Base-by-base conservation (phyloP, 2,329 filamentous ascomycete species). In the Calcarisporium arbuscula region DNA sequence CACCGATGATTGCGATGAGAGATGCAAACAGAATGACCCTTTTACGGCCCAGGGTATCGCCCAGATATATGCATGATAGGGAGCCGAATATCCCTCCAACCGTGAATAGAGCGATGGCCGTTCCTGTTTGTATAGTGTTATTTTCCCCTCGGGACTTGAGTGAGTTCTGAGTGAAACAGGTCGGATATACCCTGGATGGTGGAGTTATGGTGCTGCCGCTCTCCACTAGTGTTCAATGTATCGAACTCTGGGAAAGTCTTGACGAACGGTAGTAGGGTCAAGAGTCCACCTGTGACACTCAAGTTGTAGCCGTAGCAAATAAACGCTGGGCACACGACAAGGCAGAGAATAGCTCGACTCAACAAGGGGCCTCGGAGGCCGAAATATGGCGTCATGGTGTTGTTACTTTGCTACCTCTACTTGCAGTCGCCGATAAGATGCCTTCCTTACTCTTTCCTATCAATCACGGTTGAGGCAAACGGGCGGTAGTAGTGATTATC, bases 231-330 rank as follows among this genome's bases (percentile, higher is more conserved):
- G 39, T 74, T 52, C 55, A 79, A 75, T 45, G 67, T 75, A 6
- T 52, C 43, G 16, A 77, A 46, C 28, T 47, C 33, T 8, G 51
- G 64, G 45, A 78, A 78, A 41, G 74, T 61, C 14, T 62, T 62
- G 35, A 77, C 74, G 39, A 75, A 74, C 50, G 74, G 64, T 16
- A 61, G 59, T 5, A 86, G 68, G 1, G 79, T 82, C 37, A 88
- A 65, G 34, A 88, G 71, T 36, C 77, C 77, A 23, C 78, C 81
- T 61, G 82, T 83, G 4, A 83, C 78, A 48, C 80, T 76, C 56
- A 82, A 77, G 58, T 85, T 81, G 48, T 72, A 70, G 19, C 68
- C 68, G 36, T 70, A 69, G 17, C 68, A 57, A 39, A 68, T 61
- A 38, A 61, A 65, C 10, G 63, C 50, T 5, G 65, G 65, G 6